Conservation (phyloP, 2,329 filamentous ascomycete species). For the Ophiocordyceps sinensis region DNA sequence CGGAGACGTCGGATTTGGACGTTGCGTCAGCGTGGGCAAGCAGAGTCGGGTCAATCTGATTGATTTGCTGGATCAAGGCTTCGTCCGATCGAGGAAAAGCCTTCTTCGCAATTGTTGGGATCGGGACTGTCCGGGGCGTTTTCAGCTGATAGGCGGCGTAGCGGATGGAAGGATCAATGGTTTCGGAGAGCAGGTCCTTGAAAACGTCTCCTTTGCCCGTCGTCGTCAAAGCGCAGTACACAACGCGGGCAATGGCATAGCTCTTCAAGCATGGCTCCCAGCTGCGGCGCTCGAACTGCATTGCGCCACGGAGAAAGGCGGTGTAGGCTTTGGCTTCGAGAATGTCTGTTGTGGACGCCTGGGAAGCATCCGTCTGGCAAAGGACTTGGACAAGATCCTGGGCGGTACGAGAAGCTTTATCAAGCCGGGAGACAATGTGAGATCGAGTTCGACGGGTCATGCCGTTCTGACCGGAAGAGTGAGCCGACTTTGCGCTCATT, state of each 20-base stretch:
- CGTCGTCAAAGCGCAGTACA: conserved; percentile 64
- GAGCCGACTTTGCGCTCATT: conserved; percentile 81
- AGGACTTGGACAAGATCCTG: conserved; percentile 53
- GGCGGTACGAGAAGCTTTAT: conserved; percentile 63
- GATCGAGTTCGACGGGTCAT: conserved; percentile 67
- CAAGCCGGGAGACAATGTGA: conserved; percentile 77
- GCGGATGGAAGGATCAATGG: conserved; percentile 82
- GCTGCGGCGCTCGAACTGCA: conserved; percentile 72
- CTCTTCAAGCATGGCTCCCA: conserved; percentile 68
- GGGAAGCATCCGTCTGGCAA: conserved; percentile 44
- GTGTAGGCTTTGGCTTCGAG: conserved; percentile 81
- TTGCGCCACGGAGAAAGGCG: conserved; percentile 59
- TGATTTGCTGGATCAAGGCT: conserved; percentile 50
- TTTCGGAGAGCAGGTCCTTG: conserved; percentile 73
- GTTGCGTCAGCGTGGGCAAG: conserved; percentile 40
- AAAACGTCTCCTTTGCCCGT: conserved; percentile 54
- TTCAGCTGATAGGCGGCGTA: conserved; percentile 90
- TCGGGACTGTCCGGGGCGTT: conserved; percentile 70
- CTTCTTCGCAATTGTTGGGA: conserved; percentile 63
- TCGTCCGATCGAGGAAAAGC: conserved; percentile 57
- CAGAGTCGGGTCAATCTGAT: conserved; percentile 53
- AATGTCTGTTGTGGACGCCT: conserved; percentile 55
- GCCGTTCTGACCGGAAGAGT: conserved; percentile 65
- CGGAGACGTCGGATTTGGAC: conserved; percentile 33
- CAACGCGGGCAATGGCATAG: conserved; percentile 64